A percentile compares a stretch with the other conserved stretches of the same genome.
Evolutionary conservation across 2,329 filamentous ascomycete species (phyloP).

Genomic region (Orbilia brochopaga): DNA sequence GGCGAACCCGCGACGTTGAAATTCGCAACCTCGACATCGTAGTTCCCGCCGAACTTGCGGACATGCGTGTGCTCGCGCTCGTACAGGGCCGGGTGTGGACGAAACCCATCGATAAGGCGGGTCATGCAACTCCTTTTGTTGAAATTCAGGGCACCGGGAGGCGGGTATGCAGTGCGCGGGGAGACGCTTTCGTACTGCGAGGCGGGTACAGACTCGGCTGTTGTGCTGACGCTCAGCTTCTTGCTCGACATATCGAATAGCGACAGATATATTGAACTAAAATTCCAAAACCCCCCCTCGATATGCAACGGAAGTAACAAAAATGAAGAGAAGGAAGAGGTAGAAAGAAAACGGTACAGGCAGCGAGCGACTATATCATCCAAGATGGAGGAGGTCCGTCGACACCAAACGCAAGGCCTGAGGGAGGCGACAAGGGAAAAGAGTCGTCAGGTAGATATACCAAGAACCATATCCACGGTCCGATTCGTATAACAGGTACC

Average conservation of each 20-base stretch:
- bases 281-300: neutral
- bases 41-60: constrained; percentile 30
- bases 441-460: neutral
- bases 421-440: neutral
- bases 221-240: constrained; percentile 49
- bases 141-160: constrained; percentile 7
- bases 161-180: constrained; percentile 29
- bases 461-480: constrained; percentile 16
- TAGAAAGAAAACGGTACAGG: neutral
- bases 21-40: constrained; percentile 53
- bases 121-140: constrained; percentile 11
- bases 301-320: constrained; percentile 3
- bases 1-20: constrained; percentile 63
- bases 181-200: constrained; percentile 38
- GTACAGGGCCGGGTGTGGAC: constrained; percentile 40
- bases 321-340: neutral
- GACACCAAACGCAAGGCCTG: neutral
- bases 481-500: neutral
- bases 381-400: neutral
- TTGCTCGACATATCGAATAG: constrained; percentile 14
- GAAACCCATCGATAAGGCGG: constrained; percentile 33
- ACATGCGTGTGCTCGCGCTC: constrained; percentile 23
- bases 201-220: constrained; percentile 33
- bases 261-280: too few species aligned
- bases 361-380: neutral